phyloP scores from a whole-genome alignment of 306 rosid species.

The Quercus berberidifolia region DNA sequence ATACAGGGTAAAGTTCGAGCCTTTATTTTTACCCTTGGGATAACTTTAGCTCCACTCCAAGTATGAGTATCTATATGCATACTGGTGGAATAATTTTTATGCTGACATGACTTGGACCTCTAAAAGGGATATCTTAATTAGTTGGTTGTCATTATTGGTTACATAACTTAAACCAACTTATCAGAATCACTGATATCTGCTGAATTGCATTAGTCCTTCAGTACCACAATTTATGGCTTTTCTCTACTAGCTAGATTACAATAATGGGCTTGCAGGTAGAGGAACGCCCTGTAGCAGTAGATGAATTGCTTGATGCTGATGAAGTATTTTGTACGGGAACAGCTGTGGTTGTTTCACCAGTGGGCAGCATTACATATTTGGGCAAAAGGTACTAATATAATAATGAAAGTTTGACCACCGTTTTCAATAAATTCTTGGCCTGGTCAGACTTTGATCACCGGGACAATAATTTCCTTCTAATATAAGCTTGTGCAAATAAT shows the following conservation, averaged over 20 bases:
- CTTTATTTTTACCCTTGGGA: no score
- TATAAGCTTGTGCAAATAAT: neutral
- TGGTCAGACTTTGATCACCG: neutral
- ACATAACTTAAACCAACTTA: neutral
- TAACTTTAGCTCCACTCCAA: neutral
- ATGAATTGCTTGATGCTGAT: constrained; percentile 87
- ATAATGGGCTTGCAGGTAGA: constrained; percentile 61
- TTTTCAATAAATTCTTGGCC: neutral
- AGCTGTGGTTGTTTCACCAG: constrained; percentile 97
- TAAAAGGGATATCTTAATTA: neutral
- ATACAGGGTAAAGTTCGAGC: no score
- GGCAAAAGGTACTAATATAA: constrained; percentile 50
- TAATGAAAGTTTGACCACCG: neutral
- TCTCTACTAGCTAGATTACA: neutral
- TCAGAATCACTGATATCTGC: neutral
- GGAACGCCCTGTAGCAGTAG: constrained; percentile 82
- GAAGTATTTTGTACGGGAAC: constrained; percentile 98
- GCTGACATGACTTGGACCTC: neutral
- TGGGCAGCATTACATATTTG: constrained; percentile 82
- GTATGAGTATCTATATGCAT: neutral
- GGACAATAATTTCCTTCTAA: neutral
- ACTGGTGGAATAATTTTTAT: neutral
- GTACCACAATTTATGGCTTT: neutral
- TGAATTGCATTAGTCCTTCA: neutral
- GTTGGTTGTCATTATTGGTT: neutral